Conservation (phyloP, 2,329 filamentous ascomycete genomes). For the Alternaria triticina region DNA sequence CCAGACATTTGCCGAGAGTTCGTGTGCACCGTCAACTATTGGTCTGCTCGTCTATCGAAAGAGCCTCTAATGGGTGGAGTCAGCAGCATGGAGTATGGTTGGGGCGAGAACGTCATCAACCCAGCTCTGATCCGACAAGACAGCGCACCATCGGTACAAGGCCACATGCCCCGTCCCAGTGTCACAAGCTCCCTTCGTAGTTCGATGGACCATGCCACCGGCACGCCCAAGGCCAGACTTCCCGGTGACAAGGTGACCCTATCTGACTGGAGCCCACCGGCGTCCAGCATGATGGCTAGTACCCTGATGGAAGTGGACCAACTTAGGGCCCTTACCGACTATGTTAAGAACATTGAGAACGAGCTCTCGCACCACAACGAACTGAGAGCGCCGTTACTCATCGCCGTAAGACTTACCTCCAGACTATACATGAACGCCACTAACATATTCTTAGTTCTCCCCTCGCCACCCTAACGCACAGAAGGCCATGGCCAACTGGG, state of each 20-base stretch:
- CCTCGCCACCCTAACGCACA: constrained; percentile 79
- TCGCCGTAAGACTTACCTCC: constrained; percentile 64
- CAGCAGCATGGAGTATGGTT: constrained; percentile 97
- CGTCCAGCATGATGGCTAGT: constrained; percentile 87
- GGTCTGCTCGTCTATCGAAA: constrained; percentile 92
- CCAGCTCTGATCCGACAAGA: constrained; percentile 53
- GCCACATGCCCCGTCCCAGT: constrained; percentile 56
- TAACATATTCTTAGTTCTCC: constrained; percentile 65
- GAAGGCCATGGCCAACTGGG: constrained; percentile 95
- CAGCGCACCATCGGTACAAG: constrained; percentile 38
- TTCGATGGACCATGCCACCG: constrained; percentile 62
- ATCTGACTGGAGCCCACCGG: constrained; percentile 86
- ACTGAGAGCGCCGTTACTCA: constrained; percentile 81
- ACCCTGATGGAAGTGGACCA: constrained; percentile 81
- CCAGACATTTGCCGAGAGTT: constrained; percentile 95
- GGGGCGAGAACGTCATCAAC: constrained; percentile 83
- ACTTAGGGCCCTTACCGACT: constrained; percentile 73
- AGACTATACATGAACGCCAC: neutral
- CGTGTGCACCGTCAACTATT: constrained; percentile 94
- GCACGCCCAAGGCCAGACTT: constrained; percentile 67
- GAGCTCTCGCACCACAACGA: constrained; percentile 89
- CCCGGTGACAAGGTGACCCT: constrained; percentile 86
- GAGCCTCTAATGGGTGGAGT: constrained; percentile 91
- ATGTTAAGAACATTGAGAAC: constrained; percentile 84
- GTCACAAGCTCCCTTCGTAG: constrained; percentile 68